A percentile compares a stretch with the other conserved stretches of the same genome.
phyloP scores from a whole-genome alignment of 768 basidiomycete genomes.

The Suillus spraguei region DNA sequence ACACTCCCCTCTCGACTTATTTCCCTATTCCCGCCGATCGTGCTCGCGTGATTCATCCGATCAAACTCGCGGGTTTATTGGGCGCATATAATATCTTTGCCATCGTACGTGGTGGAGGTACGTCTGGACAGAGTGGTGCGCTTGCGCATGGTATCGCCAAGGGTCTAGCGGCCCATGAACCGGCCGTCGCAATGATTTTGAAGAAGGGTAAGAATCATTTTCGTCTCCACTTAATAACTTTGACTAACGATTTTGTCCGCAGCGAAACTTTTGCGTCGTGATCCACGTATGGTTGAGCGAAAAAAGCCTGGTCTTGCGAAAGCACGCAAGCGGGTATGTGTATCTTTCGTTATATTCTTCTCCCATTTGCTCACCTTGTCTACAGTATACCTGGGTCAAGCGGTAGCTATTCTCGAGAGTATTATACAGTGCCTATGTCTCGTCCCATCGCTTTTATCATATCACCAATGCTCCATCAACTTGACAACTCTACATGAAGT shows the following conservation, averaged over 20 bases:
- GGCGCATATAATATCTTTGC: constrained; percentile 84
- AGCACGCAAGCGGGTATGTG: constrained; percentile 86
- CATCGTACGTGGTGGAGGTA: constrained; percentile 83
- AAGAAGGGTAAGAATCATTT: constrained; percentile 61
- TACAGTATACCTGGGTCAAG: constrained; percentile 94
- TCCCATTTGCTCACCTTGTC: constrained; percentile 5
- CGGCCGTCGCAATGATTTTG: constrained; percentile 64
- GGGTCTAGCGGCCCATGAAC: constrained; percentile 71
- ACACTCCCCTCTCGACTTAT: constrained; percentile 74
- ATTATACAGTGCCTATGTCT: background rate
- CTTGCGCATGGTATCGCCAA: constrained; percentile 77
- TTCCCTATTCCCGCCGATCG: constrained; percentile 78
- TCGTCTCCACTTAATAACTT: background rate
- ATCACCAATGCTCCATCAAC: background rate
- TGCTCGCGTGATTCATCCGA: constrained; percentile 78
- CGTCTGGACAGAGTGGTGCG: constrained; percentile 92
- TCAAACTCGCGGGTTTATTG: constrained; percentile 80
- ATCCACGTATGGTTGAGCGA: constrained; percentile 97
- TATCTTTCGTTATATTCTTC: background rate
- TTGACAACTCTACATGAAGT: background rate
- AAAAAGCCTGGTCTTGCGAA: constrained; percentile 95
- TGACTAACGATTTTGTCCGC: constrained; percentile 12
- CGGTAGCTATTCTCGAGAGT: constrained; percentile 50
- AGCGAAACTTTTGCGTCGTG: constrained; percentile 88
- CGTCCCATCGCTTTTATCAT: background rate